phyloP scores from a whole-genome alignment of 2,329 filamentous ascomycete genomes.

The Penicillium paneum region DNA sequence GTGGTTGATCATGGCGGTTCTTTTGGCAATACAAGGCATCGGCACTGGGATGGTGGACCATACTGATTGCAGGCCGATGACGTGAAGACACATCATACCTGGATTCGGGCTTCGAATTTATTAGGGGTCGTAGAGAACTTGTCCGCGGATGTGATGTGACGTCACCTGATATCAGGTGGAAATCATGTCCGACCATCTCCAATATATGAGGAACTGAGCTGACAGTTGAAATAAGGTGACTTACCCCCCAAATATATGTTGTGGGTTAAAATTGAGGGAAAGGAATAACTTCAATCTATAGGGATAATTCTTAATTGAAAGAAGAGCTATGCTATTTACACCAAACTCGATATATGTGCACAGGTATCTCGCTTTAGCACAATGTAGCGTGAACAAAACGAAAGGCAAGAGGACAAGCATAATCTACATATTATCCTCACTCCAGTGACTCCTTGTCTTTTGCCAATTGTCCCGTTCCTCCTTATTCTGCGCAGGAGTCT shows the following conservation, averaged over 20 bases:
- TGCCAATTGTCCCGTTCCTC: slow-evolving; percentile 49
- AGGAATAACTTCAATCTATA: not conserved
- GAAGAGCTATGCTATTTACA: slow-evolving; percentile 1
- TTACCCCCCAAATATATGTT: not conserved
- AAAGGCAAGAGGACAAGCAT: not conserved
- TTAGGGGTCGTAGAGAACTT: not conserved
- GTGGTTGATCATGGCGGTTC: not conserved
- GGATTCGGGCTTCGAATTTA: not conserved
- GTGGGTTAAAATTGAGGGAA: not conserved
- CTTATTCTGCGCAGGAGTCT: slow-evolving; percentile 44
- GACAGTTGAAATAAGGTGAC: not conserved
- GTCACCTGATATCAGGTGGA: slow-evolving; percentile 3
- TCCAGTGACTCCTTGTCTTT: slow-evolving; percentile 49
- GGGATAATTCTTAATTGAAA: not conserved
- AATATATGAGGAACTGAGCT: not conserved
- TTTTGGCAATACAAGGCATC: not conserved
- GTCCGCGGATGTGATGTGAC: not conserved
- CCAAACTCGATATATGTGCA: slow-evolving; percentile 2
- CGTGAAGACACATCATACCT: not conserved
- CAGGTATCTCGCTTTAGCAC: slow-evolving; percentile 1
- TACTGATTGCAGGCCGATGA: not conserved
- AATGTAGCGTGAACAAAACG: not conserved
- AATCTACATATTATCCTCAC: slow-evolving; percentile 48
- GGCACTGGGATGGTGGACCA: not conserved
- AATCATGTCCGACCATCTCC: not conserved